Evolutionary conservation across 805 yeast species (phyloP).

Genomic region (Nakazawaea sp.): DNA sequence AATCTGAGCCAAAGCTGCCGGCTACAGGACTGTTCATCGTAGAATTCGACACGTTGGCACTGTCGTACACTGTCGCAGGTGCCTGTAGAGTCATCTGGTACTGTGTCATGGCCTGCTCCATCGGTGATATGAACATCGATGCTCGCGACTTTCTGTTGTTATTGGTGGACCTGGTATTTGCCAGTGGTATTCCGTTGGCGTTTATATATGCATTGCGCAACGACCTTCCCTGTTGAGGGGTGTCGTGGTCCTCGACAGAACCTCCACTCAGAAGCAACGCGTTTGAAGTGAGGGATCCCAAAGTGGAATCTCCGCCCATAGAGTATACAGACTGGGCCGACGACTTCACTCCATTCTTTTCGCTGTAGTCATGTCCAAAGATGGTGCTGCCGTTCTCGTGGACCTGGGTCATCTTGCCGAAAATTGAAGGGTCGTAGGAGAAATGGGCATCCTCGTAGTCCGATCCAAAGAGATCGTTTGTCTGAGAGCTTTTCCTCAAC

Average conservation of each 20-base stretch:
- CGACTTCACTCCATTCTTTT: background rate
- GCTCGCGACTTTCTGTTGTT: conserved; percentile 14
- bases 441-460: conserved; percentile 4
- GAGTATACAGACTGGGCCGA: conserved; percentile 5
- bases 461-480: conserved; percentile 4
- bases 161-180: conserved; percentile 7
- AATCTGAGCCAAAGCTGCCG: conserved; percentile 8
- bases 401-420: background rate
- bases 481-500: conserved; percentile 4
- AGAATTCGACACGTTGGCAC: conserved; percentile 3
- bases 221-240: conserved; percentile 16
- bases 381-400: background rate
- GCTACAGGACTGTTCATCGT: background rate
- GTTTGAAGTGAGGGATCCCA: background rate
- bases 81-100: conserved; percentile 8
- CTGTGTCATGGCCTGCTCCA: conserved; percentile 17
- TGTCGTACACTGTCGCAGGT: conserved; percentile 1
- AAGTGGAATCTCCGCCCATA: conserved; percentile 2
- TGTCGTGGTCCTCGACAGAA: background rate
- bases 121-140: conserved; percentile 19
- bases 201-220: conserved; percentile 8
- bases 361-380: background rate
- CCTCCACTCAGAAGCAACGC: background rate
- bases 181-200: conserved; percentile 8
- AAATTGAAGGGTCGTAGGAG: conserved; percentile 9